Evolutionary conservation across 768 basidiomycete genomes (phyloP).

Genomic region (Suillus occidentalis): DNA sequence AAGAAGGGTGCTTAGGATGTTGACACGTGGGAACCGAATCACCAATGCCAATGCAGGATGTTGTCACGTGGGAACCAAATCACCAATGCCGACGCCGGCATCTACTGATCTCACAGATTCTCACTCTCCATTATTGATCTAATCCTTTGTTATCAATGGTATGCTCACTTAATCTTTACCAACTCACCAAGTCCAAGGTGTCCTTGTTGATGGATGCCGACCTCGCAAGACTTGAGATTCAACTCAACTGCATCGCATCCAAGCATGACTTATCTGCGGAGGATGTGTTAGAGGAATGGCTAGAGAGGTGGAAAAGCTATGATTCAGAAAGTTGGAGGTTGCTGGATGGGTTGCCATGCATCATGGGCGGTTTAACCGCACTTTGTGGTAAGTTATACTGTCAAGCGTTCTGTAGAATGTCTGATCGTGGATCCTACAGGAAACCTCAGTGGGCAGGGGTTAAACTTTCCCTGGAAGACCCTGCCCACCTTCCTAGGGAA

Average conservation of each 20-base stretch:
- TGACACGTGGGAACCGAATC: no score
- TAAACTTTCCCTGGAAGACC: slow-evolving; percentile 2
- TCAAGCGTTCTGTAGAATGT: not conserved
- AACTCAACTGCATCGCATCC: not conserved
- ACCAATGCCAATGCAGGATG: no score
- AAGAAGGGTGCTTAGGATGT: no score
- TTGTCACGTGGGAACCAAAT: no score
- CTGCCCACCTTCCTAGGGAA: not conserved
- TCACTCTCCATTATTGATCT: no score
- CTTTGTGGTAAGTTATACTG: not conserved
- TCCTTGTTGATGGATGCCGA: not conserved
- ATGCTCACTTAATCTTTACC: not conserved
- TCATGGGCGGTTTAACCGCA: not conserved
- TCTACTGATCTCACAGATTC: no score
- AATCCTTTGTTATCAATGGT: not conserved
- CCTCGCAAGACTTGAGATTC: not conserved
- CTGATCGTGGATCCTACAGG: not conserved
- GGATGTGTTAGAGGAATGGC: not conserved
- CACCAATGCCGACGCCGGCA: no score
- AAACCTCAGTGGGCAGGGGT: not conserved
- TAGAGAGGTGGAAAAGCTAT: not conserved
- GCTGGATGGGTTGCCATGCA: not conserved
- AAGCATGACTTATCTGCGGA: not conserved
- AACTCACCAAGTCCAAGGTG: not conserved
- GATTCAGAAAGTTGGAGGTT: not conserved